A percentile compares a stretch with the other conserved stretches of the same genome.
These are phyloP conservation scores for Stellera chamaejasme DNA, from an alignment of 345 rosid species.

Conservation along the genomic window DNA sequence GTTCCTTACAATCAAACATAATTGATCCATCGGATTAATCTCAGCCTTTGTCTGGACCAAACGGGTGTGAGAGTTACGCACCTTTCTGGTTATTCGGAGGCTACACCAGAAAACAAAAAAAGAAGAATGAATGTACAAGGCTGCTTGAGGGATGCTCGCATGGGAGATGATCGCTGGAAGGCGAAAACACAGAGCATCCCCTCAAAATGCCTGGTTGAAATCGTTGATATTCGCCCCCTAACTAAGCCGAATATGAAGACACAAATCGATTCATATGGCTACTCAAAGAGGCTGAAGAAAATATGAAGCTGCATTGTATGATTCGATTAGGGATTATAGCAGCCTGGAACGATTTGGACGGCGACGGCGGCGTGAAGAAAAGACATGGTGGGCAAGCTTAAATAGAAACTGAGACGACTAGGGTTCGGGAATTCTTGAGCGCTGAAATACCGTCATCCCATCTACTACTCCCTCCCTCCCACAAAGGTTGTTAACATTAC, in stretches of 20 bases:
- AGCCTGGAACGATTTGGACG: too few relatives aligned
- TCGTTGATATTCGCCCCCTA: constrained; percentile 24
- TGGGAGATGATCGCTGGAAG: constrained; percentile 2
- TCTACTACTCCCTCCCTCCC: too few relatives aligned
- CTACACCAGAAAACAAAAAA: not conserved
- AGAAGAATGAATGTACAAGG: constrained; percentile 15
- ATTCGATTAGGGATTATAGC: too few relatives aligned
- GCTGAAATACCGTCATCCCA: too few relatives aligned
- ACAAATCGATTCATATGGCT: constrained; percentile 15
- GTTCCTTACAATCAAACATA: constrained; percentile 15
- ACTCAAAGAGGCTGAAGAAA: constrained; percentile 30
- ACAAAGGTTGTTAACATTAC: too few relatives aligned
- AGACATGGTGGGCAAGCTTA: too few relatives aligned
- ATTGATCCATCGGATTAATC: constrained; percentile 1
- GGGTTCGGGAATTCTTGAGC: too few relatives aligned
- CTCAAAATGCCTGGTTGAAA: constrained; percentile 21
- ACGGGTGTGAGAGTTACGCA: constrained; percentile 4
- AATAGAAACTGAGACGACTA: too few relatives aligned
- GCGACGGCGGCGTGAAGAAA: too few relatives aligned
- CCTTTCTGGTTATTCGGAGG: constrained; percentile 28
- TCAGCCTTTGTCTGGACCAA: constrained; percentile 35
- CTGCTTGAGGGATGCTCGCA: constrained; percentile 20
- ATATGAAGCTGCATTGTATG: not conserved
- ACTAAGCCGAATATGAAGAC: constrained; percentile 23
- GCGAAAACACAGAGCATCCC: constrained; percentile 8